phyloP scores from a whole-genome alignment of 176 grass and related monocot species.

The Dendrocalamus sinicus region DNA sequence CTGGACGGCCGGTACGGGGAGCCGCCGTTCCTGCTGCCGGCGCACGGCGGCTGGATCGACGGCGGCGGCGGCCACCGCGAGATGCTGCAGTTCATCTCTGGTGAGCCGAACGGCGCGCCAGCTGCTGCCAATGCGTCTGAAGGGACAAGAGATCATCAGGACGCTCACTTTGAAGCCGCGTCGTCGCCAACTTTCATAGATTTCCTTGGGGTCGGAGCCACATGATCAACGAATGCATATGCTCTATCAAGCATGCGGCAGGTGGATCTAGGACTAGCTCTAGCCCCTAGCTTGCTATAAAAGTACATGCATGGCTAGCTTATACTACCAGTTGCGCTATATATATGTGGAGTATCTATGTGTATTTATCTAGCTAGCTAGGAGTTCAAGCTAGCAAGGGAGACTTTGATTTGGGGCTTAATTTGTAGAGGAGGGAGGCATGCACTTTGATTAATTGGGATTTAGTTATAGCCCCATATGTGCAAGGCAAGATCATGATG shows the following conservation, averaged over 20 bases:
- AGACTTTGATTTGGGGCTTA: slow-evolving; percentile 9
- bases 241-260: slow-evolving; percentile 23
- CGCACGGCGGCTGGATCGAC: slow-evolving; percentile 15
- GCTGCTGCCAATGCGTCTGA: slow-evolving; percentile 12
- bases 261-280: slow-evolving; percentile 41
- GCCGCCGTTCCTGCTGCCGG: slow-evolving; percentile 25
- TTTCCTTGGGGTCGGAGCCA: slow-evolving; percentile 92
- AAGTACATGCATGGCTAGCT: not conserved
- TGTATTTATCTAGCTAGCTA: slow-evolving; percentile 20
- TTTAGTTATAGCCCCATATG: slow-evolving; percentile 19
- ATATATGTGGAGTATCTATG: not conserved
- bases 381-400: not conserved
- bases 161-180: slow-evolving; percentile 29
- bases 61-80: slow-evolving; percentile 17
- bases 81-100: slow-evolving; percentile 19
- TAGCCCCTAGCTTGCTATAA: slow-evolving; percentile 27
- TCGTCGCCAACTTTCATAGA: slow-evolving; percentile 76
- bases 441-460: slow-evolving; percentile 34
- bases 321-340: not conserved
- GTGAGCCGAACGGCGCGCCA: not conserved
- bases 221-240: slow-evolving; percentile 50
- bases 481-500: slow-evolving; percentile 16
- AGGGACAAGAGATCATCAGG: slow-evolving; percentile 31
- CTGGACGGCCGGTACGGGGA: slow-evolving; percentile 11
- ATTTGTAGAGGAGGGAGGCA: slow-evolving; percentile 31